Evolutionary conservation across 2,329 filamentous ascomycete species (phyloP), one percentile per base, ranked within the genome.

Genomic region (Verticillium albo-atrum): DNA sequence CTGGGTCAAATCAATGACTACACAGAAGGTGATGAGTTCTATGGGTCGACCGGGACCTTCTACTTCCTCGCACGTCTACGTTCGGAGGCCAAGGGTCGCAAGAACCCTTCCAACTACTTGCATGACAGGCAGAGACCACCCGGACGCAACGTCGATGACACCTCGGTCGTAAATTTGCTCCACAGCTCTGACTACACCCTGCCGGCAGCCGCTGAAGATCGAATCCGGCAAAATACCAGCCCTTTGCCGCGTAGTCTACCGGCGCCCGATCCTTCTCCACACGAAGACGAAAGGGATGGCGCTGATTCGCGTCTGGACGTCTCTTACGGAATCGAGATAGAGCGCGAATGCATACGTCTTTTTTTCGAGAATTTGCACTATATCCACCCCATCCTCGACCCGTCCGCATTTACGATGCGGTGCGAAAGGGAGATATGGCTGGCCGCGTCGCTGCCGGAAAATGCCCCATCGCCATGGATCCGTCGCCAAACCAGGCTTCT

Each of bases 291-390:
- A 58, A n/a, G 52, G 42, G 1, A 12, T 10, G 20, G 35, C 23
- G 5, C 25, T 35, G 10, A 26, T 32, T n/a, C 1, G 53, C 23
- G 9, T 10, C 51, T 54, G 6, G 60, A 61, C 34, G 58, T 47
- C 14, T 20, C 42, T 0, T 59, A 60, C 25, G 60, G 60, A 15
- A 56, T 59, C 1, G 63, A 64, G 4, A 32, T 64, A 0, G 62
- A 63, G 51, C 54, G 62, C 23, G 65, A 66, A 47, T 68, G 64
- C 27, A 63, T 62, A 7, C 58, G 64, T 12, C 63, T 68, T 1
- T 66, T 63, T 55, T 66, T 66, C 34, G 57, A 62, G 42, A 66
- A 66, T 26, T 28, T 66, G 6, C 65, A 66, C 62, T 63, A 63
- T 55, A 65, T 66, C 34, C 64, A 66, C 42, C 64, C 64, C 1